Conservation (phyloP, 257 asterid species). For the Gentiana dahurica region DNA sequence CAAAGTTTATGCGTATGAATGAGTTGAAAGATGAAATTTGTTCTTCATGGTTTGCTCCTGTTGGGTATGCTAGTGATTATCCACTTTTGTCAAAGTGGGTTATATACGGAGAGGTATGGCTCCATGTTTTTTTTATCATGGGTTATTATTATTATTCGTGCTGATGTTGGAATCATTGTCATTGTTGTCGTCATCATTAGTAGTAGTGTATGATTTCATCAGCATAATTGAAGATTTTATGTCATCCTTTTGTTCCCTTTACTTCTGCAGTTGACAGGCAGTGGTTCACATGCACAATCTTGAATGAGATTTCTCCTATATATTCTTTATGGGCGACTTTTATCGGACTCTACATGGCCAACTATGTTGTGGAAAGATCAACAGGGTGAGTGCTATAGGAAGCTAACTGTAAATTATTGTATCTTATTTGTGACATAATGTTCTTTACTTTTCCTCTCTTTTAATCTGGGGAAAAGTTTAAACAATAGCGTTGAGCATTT, state of each 20-base stretch:
- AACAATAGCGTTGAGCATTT: too few relatives aligned
- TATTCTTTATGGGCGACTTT: slow-evolving; percentile 99
- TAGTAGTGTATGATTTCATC: not conserved
- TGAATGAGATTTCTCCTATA: slow-evolving; percentile 85
- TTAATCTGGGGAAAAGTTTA: not conserved
- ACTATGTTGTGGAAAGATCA: slow-evolving; percentile 97
- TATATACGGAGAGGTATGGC: slow-evolving; percentile 87
- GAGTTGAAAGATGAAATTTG: slow-evolving; percentile 88
- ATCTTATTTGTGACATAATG: not conserved
- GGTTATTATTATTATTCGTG: slow-evolving; percentile 2
- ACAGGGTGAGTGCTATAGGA: slow-evolving; percentile 63
- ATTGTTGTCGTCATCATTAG: too few relatives aligned
- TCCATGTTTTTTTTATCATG: slow-evolving; percentile 4
- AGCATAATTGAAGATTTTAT: slow-evolving; percentile 11
- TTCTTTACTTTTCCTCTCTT: not conserved
- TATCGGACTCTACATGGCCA: slow-evolving; percentile 95
- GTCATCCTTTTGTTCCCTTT: slow-evolving; percentile 10
- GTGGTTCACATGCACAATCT: slow-evolving; percentile 79
- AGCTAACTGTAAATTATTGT: not conserved
- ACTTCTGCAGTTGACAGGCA: slow-evolving; percentile 63
- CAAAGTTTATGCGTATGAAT: slow-evolving; percentile 72
- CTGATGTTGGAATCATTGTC: too few relatives aligned
- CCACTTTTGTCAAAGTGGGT: slow-evolving; percentile 97
- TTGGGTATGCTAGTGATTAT: slow-evolving; percentile 95
- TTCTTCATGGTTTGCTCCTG: slow-evolving; percentile 98